Percentiles rank a stretch among this genome's conserved stretches.
Conservation (phyloP, 208 protist genomes). For the Trypanosoma congolense region DNA sequence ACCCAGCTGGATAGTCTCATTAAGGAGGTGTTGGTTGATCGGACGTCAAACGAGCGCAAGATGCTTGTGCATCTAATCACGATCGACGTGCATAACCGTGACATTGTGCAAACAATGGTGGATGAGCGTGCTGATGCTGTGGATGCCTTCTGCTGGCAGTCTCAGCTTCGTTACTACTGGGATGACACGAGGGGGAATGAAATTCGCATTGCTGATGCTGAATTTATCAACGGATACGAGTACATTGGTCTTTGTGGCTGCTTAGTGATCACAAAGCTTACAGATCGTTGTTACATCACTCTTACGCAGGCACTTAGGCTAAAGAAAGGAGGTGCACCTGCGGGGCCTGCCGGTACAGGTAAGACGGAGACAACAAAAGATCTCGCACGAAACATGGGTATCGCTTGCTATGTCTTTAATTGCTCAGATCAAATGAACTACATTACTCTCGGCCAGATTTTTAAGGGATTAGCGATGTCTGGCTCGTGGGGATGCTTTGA, state of each 20-base stretch:
- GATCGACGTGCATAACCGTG: constrained; percentile 96
- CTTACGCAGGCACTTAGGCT: constrained; percentile 92
- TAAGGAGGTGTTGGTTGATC: constrained; percentile 91
- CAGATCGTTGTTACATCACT: constrained; percentile 98
- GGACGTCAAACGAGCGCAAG: constrained; percentile 90
- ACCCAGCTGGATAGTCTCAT: constrained; percentile 92
- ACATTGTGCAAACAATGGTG: constrained; percentile 91
- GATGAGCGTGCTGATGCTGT: constrained; percentile 92
- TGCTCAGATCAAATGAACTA: constrained; percentile 99
- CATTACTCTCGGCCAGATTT: constrained; percentile 96
- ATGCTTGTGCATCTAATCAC: constrained; percentile 98
- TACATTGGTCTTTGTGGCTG: constrained; percentile 98
- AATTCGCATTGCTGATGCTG: constrained; percentile 95
- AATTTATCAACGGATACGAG: constrained; percentile 97
- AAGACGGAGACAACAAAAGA: constrained; percentile 96
- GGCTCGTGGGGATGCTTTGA: constrained; percentile 97
- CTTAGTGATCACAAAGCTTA: constrained; percentile 98
- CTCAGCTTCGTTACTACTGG: constrained; percentile 96
- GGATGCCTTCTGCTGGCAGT: constrained; percentile 96
- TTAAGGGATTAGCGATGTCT: constrained; percentile 95
- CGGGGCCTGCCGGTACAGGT: constrained; percentile 91
- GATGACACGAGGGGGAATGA: constrained; percentile 92
- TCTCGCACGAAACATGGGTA: constrained; percentile 91
- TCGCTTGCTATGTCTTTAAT: constrained; percentile 94
- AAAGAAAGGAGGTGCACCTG: constrained; percentile 89